phyloP scores from a whole-genome alignment of 768 basidiomycete species.

The Cystoderma amianthinum region DNA sequence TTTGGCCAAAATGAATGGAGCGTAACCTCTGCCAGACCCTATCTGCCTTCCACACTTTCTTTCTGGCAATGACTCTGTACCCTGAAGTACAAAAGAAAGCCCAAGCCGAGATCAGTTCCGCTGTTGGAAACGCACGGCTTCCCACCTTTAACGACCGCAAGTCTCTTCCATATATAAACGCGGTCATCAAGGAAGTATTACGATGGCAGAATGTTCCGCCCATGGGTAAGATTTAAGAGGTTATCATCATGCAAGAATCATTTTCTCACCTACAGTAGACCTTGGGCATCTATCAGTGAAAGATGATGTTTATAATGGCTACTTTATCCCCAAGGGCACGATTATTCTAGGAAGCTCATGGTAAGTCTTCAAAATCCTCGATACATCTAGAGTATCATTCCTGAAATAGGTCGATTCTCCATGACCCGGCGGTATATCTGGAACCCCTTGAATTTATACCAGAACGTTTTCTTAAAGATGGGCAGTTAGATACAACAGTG shows the following conservation, averaged over 20 bases:
- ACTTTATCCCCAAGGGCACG: slow-evolving; percentile 10
- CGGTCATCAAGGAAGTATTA: slow-evolving; percentile 21
- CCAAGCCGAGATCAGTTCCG: slow-evolving; percentile 32
- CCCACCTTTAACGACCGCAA: slow-evolving; percentile 25
- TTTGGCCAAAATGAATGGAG: not conserved
- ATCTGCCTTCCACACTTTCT: slow-evolving; percentile 20
- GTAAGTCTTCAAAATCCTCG: not conserved
- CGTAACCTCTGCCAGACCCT: slow-evolving; percentile 17
- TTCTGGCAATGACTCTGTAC: slow-evolving; percentile 30
- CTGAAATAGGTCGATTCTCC: slow-evolving; percentile 17
- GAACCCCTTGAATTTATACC: slow-evolving; percentile 28
- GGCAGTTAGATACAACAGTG: slow-evolving; percentile 9
- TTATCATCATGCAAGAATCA: not conserved
- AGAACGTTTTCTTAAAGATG: slow-evolving; percentile 25
- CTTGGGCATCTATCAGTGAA: slow-evolving; percentile 6
- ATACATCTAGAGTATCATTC: not conserved
- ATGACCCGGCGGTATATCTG: slow-evolving; percentile 23
- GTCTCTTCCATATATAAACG: slow-evolving; percentile 27
- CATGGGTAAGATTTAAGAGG: slow-evolving; percentile 12
- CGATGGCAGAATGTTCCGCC: slow-evolving; percentile 13
- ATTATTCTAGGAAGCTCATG: not conserved
- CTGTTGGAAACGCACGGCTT: slow-evolving; percentile 26
- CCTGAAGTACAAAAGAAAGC: slow-evolving; percentile 27
- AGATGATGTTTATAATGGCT: slow-evolving; percentile 10
- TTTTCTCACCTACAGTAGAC: slow-evolving; percentile 4